phyloP scores from a whole-genome alignment of 2,329 filamentous ascomycete species.

The Annulohypoxylon truncatum region DNA sequence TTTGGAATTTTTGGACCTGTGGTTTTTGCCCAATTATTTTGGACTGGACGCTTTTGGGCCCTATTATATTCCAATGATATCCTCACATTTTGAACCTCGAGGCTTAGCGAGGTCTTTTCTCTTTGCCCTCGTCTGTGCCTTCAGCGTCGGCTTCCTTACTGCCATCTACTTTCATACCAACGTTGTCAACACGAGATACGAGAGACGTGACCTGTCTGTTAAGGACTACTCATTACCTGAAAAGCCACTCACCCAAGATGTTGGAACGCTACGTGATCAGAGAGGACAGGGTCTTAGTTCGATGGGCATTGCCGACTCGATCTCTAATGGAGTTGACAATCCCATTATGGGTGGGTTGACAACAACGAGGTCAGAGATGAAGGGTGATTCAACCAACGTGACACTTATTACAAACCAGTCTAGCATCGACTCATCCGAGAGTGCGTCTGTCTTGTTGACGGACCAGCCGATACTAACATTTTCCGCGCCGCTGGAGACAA shows the following conservation, averaged over 20 bases:
- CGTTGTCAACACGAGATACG: slow-evolving; percentile 13
- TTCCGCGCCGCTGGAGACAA: slow-evolving; percentile 32
- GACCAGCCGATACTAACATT: slow-evolving; percentile 28
- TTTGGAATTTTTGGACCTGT: slow-evolving; percentile 50
- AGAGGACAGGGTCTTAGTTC: slow-evolving; percentile 36
- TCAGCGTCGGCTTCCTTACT: slow-evolving; percentile 36
- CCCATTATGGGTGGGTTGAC: slow-evolving; percentile 32
- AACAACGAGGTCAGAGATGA: slow-evolving; percentile 35
- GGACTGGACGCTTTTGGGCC: slow-evolving; percentile 39
- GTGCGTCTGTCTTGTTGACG: slow-evolving; percentile 36
- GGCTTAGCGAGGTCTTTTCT: slow-evolving; percentile 38
- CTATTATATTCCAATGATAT: slow-evolving; percentile 35
- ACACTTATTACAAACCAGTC: slow-evolving; percentile 25
- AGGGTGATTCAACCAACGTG: slow-evolving; percentile 30
- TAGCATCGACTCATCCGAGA: slow-evolving; percentile 23
- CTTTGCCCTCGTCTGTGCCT: slow-evolving; percentile 31
- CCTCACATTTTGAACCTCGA: slow-evolving; percentile 28
- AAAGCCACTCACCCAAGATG: not conserved
- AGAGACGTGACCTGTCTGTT: slow-evolving; percentile 3
- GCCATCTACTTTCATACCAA: slow-evolving; percentile 22
- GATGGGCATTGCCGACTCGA: slow-evolving; percentile 24
- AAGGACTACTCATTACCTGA: slow-evolving; percentile 8
- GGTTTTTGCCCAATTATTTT: slow-evolving; percentile 47
- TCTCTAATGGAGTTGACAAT: slow-evolving; percentile 31
- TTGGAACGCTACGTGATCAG: not conserved